Base-by-base conservation (phyloP, 352 stramenopile species). In the Plasmopara halstedii region DNA sequence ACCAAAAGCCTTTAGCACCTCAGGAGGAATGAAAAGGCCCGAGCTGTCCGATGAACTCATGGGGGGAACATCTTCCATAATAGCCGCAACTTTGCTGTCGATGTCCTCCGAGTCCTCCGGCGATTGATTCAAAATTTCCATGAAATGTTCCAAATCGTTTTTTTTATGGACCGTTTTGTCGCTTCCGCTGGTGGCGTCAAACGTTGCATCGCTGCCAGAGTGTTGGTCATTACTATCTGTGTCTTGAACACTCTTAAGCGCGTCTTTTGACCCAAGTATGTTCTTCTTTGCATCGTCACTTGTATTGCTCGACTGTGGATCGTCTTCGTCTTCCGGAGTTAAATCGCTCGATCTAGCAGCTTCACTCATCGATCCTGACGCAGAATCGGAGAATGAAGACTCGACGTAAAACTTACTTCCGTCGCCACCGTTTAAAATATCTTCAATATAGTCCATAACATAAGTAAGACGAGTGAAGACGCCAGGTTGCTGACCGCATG, bases 401-500 rank as follows among this genome's bases (percentile, higher is more conserved):
- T 45, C 36, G 4, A 34, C 33, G 11, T 47, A 42, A 17, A 63
- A 61, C 5, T 56, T 62, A 23, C 46, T 59, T n/a, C 56, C 34
- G 25, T 63, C 51, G 7, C 60, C 56, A 21, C 62, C 53, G n/a
- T 56, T 62, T 50, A 79, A 32, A 47, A 68, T 79, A 46, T 75
- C 65, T 27, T 82, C 61, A 39, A 85, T 76, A 26, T 70, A 85
- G 46, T 77, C 69, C 34, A 77, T 58, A 18, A 83, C 62, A 40
- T 57, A 74, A 14, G 73, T 66, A 6, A 83, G 48, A 44, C 74
- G 74, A 29, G 61, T 55, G 56, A 70, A 86, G 21, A 86, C 63
- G 22, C 70, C 74, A 6, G 74, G 54, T 20, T 67, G 58, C 20
- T 67, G 22, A 22, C 71, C 75, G 41, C 72, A 87, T n/a, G 58